Percentiles rank a stretch among this genome's conserved stretches.
Evolutionary conservation across 257 asterid species (phyloP).

Genomic region (Nicotiana noctiflora): DNA sequence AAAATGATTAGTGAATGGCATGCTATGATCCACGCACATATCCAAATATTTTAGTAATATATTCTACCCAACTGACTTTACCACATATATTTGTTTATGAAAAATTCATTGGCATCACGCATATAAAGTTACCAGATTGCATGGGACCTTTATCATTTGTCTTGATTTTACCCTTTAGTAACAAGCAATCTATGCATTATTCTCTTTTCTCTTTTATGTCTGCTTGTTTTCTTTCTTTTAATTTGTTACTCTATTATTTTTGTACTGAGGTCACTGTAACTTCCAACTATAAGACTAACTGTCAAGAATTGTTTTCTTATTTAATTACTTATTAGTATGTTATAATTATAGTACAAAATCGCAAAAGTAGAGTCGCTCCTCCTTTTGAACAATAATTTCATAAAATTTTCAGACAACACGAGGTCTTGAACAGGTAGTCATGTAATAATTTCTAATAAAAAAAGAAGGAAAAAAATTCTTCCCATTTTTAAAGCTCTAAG

Average conservation of each 20-base stretch:
- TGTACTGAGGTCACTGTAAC: not conserved
- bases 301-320: not conserved
- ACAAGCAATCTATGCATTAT: constrained; percentile 14
- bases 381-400: not conserved
- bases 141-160: constrained; percentile 14
- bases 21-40: constrained; percentile 8
- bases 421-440: too few species aligned
- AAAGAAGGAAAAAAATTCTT: too few species aligned
- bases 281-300: not conserved
- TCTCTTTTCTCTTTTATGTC: constrained; percentile 1
- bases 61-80: not conserved
- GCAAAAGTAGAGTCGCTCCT: not conserved
- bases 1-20: constrained; percentile 6
- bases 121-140: constrained; percentile 13
- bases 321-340: not conserved
- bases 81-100: not conserved
- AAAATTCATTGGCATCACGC: not conserved
- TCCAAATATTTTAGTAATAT: not conserved
- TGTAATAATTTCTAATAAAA: too few species aligned
- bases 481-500: too few species aligned
- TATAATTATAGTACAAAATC: not conserved
- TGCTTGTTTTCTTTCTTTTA: not conserved
- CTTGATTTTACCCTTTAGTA: constrained; percentile 6
- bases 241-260: not conserved
- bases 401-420: too few species aligned